Evolutionary conservation across 768 basidiomycete species (phyloP), one percentile per base, ranked within the genome.

Genomic region (Chlorophyllum brunneum): DNA sequence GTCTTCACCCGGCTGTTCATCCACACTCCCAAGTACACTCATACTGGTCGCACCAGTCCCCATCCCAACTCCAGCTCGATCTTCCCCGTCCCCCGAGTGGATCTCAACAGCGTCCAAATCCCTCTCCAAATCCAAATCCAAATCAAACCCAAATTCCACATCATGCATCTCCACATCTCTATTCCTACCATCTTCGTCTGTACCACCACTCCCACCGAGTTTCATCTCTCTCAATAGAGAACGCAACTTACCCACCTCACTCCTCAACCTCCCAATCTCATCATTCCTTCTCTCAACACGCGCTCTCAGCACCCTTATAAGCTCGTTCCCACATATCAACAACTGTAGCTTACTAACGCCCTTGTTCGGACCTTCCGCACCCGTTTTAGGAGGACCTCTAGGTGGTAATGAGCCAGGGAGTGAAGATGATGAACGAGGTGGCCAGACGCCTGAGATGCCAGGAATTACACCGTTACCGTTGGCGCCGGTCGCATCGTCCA

Each of bases 291-390:
- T 76, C 48, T 89, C 86, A 43, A 95, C 79, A 26, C 88, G 80
- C 15, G 72, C 84, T 55, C 88, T 88, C 60, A 97, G 76, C 56
- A 80, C 71, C 58, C 85, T 76, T 56, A 98, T 86, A 63, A 78
- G 95, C 65, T 93, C 88, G 66, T 98, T 98, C 30, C 89, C 90
- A 62, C 91, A 95, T 54, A 92, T 83, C 50, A 98, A 68, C 31
- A 98, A 71, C 68, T 95, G 94, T 51, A 97, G 73, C 74, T 97
- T 98, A 74, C 90, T 92, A 42, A 98, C 92, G 13, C 85, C 86
- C 62, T 94, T 88, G 67, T 98, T 98, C 8, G 94, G 94, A n/a
- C 94, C 93, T 54, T 95, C 92, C 2, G 81, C 77, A 46, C 88
- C 80, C 22, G 86, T 81, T 66, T 93, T 83, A 3, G 92, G 92